These are phyloP conservation scores for Tribonema minus DNA, from an alignment of 108 stramenopile genomes.

Conservation along the genomic window DNA sequence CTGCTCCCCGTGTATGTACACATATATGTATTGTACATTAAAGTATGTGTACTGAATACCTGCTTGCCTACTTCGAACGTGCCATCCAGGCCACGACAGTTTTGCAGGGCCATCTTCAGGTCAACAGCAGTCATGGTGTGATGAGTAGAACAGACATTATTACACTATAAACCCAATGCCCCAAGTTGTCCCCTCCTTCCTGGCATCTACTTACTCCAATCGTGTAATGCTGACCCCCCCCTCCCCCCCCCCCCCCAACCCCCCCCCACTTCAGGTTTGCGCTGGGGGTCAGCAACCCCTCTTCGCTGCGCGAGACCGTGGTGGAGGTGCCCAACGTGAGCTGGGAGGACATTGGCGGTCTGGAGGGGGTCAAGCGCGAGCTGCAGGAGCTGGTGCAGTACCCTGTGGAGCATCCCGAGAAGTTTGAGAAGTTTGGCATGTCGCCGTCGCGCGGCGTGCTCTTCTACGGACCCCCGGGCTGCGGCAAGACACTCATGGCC, in stretches of 20 bases:
- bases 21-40: no score
- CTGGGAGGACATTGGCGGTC: slow-evolving; percentile 99
- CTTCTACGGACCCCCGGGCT: slow-evolving; percentile 99
- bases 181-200: neutral
- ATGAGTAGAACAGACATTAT: no score
- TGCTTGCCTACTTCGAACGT: no score
- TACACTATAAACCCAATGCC: neutral
- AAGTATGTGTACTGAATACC: no score
- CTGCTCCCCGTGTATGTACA: no score
- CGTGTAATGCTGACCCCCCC: no score
- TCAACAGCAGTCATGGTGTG: no score
- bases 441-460: slow-evolving; percentile 93
- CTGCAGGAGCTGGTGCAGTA: slow-evolving; percentile 99
- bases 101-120: slow-evolving; percentile 96
- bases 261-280: no score
- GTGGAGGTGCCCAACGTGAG: slow-evolving; percentile 97
- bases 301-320: slow-evolving; percentile 72
- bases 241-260: no score
- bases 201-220: neutral
- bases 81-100: slow-evolving; percentile 99
- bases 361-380: slow-evolving; percentile 81
- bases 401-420: slow-evolving; percentile 99
- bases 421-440: slow-evolving; percentile 95
- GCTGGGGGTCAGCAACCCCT: slow-evolving; percentile 90
- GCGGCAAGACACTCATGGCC: slow-evolving; percentile 99